Percentiles rank a stretch among this genome's conserved stretches.
phyloP scores from a whole-genome alignment of 108 stramenopile species.

The Stephanodiscus minutulus region DNA sequence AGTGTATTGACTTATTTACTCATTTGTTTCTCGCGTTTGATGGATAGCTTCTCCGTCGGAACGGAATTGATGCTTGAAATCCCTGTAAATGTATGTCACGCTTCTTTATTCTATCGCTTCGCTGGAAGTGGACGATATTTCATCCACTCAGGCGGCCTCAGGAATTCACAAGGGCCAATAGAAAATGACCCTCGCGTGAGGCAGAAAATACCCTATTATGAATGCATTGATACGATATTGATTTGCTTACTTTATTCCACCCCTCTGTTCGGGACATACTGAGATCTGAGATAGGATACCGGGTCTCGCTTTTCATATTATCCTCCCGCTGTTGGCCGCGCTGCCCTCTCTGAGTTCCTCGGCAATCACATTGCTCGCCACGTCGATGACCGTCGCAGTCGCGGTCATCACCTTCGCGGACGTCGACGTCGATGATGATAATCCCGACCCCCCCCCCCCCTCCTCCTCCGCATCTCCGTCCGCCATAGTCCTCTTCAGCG shows the following conservation, averaged over 20 bases:
- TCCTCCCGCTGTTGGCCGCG: not conserved
- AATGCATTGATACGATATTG: not conserved
- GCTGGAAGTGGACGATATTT: not conserved
- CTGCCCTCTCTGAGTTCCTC: not conserved
- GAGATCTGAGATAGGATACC: not conserved
- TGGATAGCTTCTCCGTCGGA: too few species aligned
- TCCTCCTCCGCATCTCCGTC: slow-evolving; percentile 42
- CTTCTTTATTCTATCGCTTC: not conserved
- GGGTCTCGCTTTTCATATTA: not conserved
- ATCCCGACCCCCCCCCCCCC: slow-evolving; percentile 3
- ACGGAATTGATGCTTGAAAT: too few species aligned
- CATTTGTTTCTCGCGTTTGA: too few species aligned
- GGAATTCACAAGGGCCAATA: not conserved
- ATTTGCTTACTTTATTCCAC: not conserved
- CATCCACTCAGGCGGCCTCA: not conserved
- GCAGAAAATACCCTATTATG: too few species aligned
- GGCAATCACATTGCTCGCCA: not conserved
- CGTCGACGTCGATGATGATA: not conserved
- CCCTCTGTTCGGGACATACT: not conserved
- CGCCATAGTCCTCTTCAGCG: slow-evolving; percentile 48
- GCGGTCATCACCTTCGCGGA: not conserved
- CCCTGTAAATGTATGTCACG: not conserved
- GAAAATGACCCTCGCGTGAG: not conserved
- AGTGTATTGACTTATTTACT: too few species aligned
- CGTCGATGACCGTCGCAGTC: not conserved